Percentiles rank a stretch among this genome's conserved stretches.
Conservation (phyloP, 1,284 basidiomycete genomes). For the Ceratobasidium sp. region DNA sequence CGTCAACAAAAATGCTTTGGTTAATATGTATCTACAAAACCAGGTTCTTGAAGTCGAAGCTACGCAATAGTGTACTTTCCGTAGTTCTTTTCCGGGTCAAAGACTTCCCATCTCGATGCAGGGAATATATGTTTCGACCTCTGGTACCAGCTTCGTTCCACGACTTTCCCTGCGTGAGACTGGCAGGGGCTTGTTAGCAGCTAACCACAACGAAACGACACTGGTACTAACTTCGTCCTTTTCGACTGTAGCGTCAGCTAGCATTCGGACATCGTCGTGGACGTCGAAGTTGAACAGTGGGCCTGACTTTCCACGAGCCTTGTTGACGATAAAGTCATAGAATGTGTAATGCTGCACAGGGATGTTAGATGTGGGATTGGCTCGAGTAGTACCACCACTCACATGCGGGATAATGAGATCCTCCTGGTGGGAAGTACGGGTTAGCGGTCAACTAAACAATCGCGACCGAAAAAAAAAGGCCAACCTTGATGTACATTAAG, state of each 20-base stretch:
- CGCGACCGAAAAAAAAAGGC: slow-evolving; percentile 43
- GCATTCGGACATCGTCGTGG: slow-evolving; percentile 94
- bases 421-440: slow-evolving; percentile 62
- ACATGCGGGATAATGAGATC: slow-evolving; percentile 95
- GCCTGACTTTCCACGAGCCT: slow-evolving; percentile 96
- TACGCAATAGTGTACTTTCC: slow-evolving; percentile 82
- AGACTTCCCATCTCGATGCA: slow-evolving; percentile 93
- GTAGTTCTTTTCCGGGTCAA: slow-evolving; percentile 90
- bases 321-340: slow-evolving; percentile 98
- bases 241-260: slow-evolving; percentile 94
- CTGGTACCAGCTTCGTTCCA: slow-evolving; percentile 95
- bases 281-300: slow-evolving; percentile 99
- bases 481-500: slow-evolving; percentile 96
- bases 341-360: slow-evolving; percentile 88
- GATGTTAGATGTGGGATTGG: slow-evolving; percentile 40
- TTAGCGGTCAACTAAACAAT: neutral
- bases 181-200: slow-evolving; percentile 37
- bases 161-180: slow-evolving; percentile 98
- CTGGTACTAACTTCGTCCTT: slow-evolving; percentile 76
- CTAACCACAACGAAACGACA: neutral
- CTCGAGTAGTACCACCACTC: slow-evolving; percentile 44
- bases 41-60: neutral
- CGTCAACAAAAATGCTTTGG: neutral
- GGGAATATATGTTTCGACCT: slow-evolving; percentile 98
- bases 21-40: neutral